Base-by-base conservation (phyloP, 2,329 filamentous ascomycete genomes). In the Pezicula radicicola region DNA sequence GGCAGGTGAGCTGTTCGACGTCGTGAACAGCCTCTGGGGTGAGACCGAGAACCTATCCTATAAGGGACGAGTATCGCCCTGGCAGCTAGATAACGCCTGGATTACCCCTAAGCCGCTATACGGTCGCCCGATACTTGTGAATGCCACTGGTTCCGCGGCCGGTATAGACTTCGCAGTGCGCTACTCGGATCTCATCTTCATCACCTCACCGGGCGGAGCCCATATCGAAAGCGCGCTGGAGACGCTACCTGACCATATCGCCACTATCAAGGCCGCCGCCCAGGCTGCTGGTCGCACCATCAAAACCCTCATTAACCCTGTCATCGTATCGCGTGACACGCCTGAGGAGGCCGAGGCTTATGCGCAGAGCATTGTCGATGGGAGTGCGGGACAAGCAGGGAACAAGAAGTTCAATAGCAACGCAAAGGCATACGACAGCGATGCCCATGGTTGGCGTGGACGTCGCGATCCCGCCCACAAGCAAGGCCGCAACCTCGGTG, bases 151-250 rank as follows among this genome's bases (percentile, higher is more conserved):
- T 10, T 60, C 58, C 47, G 27, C 56, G 4, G 58, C 58, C 9
- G 58, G 60, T 7, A 60, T 62, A 18, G 58, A 62, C 4, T 62
- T 62, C 42, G 60, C 55, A 5, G 51, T 42, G 4, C 30, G 48
- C 9, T 60, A 62, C 49, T 60, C 58, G 0, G 60, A 62, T 37
- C 27, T 60, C 1, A 52, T 62, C n/a, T 62, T 62, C 51, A 60
- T 61, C 51, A 62, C 58, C 1, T 60, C 58, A 10, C 60, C 60
- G 2, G 60, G 58, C 19, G 57, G 58, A 4, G 51, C 55, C 2
- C 53, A 58, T 49, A 60, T 60, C 28, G 57, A 60, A 16, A 60
- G 55, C 40, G 60, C 60, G 1, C 40, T 62, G 21, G 58, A 58
- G 44, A 60, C 57, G 19, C 48, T 60, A n/a, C 58, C 58, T 2